Evolutionary conservation across 139 green algal species (phyloP), one percentile per base, ranked within the genome.

Genomic region (Closterium sp.): DNA sequence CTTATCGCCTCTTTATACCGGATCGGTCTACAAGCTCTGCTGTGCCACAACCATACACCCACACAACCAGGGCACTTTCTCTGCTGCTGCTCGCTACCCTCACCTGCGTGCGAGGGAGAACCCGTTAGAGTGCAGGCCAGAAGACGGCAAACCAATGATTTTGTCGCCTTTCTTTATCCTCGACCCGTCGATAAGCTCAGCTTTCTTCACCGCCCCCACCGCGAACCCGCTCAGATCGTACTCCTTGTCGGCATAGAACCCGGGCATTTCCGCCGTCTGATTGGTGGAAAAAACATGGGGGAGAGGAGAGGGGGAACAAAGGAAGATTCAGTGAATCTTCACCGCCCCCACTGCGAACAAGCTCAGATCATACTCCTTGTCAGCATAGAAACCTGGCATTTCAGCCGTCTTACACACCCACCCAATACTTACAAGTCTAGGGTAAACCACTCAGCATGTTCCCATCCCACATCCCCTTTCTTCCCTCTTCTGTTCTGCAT

Each of bases 181-280:
- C 13, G 17, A 79, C 27, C 62, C 62, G 17, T 79, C 62, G 24
- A 24, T 79, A 79, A 27, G 62, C 19, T 22, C 62, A 19, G 62
- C 62, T 79, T 22, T 79, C 62, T 27, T 79, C 62, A 22, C 62
- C 5, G 17, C 62, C 7, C 38, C 38, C 38, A 50, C 98, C 19
- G 98, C 98, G 95, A 99, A 99, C 87, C 98, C 98, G 24, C 97
- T 98, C 86, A 99, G 96, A 96, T 99, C 98, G 94, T 99, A 99
- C 94, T 99, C 98, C 42, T 97, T 98, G n/a, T 95, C 94, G n/a
- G 95, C 87, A 95, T 99, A 99, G 90, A 99, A 99, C 31, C 98
- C 98, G 7, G 98, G 98, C 98, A 99, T 99, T 96, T 99, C 98
- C 7, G 98, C 98, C 0, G 98, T 99, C 96, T 94, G 92, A 24